These are phyloP conservation scores for Syzygium aqueum DNA, from an alignment of 345 rosid genomes.

Conservation along the genomic window DNA sequence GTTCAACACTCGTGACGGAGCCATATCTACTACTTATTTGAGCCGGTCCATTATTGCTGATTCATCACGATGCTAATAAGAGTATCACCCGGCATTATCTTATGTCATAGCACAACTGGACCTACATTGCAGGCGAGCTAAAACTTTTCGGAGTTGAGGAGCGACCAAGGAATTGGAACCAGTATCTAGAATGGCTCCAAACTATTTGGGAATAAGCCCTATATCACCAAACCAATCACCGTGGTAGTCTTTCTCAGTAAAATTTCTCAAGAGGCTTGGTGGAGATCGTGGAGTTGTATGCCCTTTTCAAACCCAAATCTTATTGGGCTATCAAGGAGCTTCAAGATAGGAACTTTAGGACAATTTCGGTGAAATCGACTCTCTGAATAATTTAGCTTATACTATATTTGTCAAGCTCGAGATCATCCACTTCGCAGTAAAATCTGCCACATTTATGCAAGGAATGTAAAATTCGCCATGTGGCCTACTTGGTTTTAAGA, in stretches of 20 bases:
- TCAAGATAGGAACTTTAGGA: background rate
- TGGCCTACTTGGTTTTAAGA: no score
- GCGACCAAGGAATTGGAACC: rapidly evolving
- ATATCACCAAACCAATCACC: background rate
- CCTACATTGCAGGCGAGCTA: rapidly evolving
- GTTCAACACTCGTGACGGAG: background rate
- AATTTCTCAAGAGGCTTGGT: background rate
- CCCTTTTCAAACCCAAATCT: background rate
- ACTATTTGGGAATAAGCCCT: background rate
- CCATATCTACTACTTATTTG: background rate
- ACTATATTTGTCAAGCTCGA: no score
- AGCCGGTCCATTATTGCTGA: rapidly evolving
- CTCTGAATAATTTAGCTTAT: no score
- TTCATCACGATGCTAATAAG: no score
- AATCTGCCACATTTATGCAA: no score
- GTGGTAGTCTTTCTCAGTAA: background rate
- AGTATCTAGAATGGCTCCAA: rapidly evolving
- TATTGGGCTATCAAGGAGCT: background rate
- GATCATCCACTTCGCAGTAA: no score
- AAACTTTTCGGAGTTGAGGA: rapidly evolving
- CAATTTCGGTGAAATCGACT: background rate
- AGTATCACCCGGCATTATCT: background rate
- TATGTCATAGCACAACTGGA: rapidly evolving
- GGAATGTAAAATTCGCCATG: no score
- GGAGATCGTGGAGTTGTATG: background rate